Percentiles rank a stretch among this genome's conserved stretches.
phyloP scores from a whole-genome alignment of 768 basidiomycete genomes.

The Goffeauzyma gilvescens region DNA sequence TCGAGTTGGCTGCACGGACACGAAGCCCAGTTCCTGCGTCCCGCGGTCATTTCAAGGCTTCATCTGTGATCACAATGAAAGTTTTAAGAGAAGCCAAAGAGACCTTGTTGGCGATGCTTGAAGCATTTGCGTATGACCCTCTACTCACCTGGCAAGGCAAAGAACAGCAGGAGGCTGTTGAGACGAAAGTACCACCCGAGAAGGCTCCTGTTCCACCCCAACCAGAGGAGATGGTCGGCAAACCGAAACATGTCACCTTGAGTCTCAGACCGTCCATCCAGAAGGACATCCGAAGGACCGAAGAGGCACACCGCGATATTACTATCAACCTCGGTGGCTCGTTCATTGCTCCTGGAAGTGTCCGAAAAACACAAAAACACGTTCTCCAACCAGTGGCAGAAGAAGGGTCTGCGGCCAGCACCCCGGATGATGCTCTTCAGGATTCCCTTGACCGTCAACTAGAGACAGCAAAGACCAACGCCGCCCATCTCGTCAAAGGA shows the following conservation, averaged over 20 bases:
- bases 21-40: slow-evolving; percentile 20
- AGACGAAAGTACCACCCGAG: slow-evolving; percentile 11
- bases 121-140: slow-evolving; percentile 34
- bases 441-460: too few species aligned
- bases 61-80: slow-evolving; percentile 28
- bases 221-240: background rate
- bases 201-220: background rate
- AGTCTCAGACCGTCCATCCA: background rate
- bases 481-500: too few species aligned
- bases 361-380: too few species aligned
- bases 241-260: background rate
- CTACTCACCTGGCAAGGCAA: slow-evolving; percentile 25
- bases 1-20: slow-evolving; percentile 27
- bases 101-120: slow-evolving; percentile 32
- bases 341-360: slow-evolving; percentile 6
- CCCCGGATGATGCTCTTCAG: too few species aligned
- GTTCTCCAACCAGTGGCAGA: too few species aligned
- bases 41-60: slow-evolving; percentile 31
- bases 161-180: too few species aligned
- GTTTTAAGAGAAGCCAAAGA: slow-evolving; percentile 30
- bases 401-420: too few species aligned
- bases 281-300: background rate
- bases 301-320: background rate
- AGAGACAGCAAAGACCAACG: too few species aligned
- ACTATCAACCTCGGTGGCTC: slow-evolving; percentile 4